Conservation (phyloP, 306 rosid genomes). For the Prunus armeniaca region DNA sequence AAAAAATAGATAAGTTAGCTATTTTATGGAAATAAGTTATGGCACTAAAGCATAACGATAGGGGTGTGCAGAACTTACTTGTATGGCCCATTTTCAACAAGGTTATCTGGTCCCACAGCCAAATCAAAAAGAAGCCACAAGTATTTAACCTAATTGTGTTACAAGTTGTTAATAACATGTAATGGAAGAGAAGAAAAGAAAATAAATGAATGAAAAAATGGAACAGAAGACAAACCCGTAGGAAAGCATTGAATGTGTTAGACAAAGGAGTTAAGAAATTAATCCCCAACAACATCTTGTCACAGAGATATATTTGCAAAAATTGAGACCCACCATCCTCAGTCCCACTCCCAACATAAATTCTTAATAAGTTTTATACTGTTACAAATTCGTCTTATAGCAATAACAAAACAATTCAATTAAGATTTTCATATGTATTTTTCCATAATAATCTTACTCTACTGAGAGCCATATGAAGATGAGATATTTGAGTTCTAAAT, state of each 20-base stretch:
- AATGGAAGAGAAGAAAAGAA: slow-evolving; percentile 5
- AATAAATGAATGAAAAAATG: slow-evolving; percentile 6
- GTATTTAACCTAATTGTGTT: slow-evolving; percentile 70
- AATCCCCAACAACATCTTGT: too few species aligned
- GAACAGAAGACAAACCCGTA: neutral
- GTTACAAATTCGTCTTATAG: too few species aligned
- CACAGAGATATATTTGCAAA: neutral
- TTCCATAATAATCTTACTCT: neutral
- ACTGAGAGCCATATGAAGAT: slow-evolving; percentile 3
- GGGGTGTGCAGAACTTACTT: slow-evolving; percentile 52
- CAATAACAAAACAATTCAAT: too few species aligned
- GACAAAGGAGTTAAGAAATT: neutral
- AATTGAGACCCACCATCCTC: too few species aligned
- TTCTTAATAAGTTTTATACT: too few species aligned
- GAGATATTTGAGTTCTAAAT: neutral
- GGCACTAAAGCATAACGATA: slow-evolving; percentile 19
- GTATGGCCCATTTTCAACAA: slow-evolving; percentile 97
- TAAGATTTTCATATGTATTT: neutral
- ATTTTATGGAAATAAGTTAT: slow-evolving; percentile 7
- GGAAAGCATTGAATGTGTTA: neutral
- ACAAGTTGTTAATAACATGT: slow-evolving; percentile 23
- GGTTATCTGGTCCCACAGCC: slow-evolving; percentile 91
- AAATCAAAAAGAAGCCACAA: slow-evolving; percentile 98
- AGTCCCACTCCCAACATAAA: too few species aligned
- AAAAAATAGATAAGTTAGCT: slow-evolving; percentile 5